Conservation (phyloP, 768 basidiomycete genomes). For the Naganishia friedmannii region DNA sequence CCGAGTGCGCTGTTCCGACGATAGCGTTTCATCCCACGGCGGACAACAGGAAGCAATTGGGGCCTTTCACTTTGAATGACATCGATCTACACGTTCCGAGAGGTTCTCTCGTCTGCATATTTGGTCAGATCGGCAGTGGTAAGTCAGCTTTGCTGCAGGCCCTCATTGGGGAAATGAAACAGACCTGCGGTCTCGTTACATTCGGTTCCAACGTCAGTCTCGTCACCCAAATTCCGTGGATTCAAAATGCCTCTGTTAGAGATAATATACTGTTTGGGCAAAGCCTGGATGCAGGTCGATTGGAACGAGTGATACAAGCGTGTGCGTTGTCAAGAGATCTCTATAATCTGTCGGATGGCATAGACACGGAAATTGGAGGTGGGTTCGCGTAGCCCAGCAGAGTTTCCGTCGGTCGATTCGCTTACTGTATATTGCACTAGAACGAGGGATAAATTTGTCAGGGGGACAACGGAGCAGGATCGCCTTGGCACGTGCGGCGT, state of each 20-base stretch:
- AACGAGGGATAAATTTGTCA: conserved; percentile 60
- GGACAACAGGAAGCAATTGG: neutral
- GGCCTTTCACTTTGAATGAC: conserved; percentile 58
- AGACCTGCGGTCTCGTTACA: conserved; percentile 34
- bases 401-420: neutral
- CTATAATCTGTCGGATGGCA: conserved; percentile 37
- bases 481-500: conserved; percentile 44
- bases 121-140: conserved; percentile 48
- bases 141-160: conserved; percentile 46
- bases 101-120: conserved; percentile 44
- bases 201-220: conserved; percentile 45
- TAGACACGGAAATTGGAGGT: conserved; percentile 39
- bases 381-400: neutral
- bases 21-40: neutral
- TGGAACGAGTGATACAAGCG: conserved; percentile 40
- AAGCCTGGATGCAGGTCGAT: conserved; percentile 53
- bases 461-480: conserved; percentile 49
- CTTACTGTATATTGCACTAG: conserved; percentile 64
- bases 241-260: conserved; percentile 45
- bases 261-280: conserved; percentile 49
- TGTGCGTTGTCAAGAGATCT: conserved; percentile 44
- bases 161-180: conserved; percentile 49
- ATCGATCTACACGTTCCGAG: conserved; percentile 41
- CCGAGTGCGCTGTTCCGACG: neutral
- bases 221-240: conserved; percentile 51